Base-by-base conservation (phyloP, 352 stramenopile genomes). In the Phytophthora lateralis region DNA sequence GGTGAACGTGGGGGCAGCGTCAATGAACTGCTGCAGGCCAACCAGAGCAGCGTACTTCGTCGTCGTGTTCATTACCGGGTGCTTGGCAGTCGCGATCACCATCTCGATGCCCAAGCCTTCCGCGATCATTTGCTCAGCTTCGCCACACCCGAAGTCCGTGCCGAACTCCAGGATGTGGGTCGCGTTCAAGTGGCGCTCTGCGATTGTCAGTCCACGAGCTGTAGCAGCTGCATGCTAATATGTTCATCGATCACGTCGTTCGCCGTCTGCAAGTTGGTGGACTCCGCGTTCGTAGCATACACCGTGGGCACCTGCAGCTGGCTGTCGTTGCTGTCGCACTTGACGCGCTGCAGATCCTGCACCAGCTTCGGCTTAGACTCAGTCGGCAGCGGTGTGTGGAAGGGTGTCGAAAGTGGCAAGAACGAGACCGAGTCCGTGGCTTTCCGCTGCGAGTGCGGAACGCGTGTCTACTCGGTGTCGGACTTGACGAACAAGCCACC, bases 131-230 rank as follows among this genome's bases (percentile, higher is more conserved):
- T 46, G 42, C 70, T 83, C 10, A 93, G 55, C 52, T 80, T 82
- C 4, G 80, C 65, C 6, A 75, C 81, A n/a, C 86, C n/a, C 82
- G 12, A 76, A 54, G 21, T 81, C 77, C 0, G 86, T 77, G 6
- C 86, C 86, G 53, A 95, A 93, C 38, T 95, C 88, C 6, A 93
- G 69, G 38, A 96, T 57, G 29, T 94, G 83, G 1, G 80, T 93
- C 17, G 74, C 55, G n/a, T 73, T 54, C 9, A 54, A 18, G 57
- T 88, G 70, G 26, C 61, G 50, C 34, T 73, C 39, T 0, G 65
- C 66, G 17, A 87, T 66, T 24, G 72, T 64, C 86, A 91, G 60
- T 93, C 78, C 10, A 82, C 79, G 0, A 78, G 52, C 45, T 90
- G 42, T 11, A 77, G 66, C 27, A 96, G 68, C 61, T 93, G 82